Percentiles rank a stretch among this genome's conserved stretches.
Evolutionary conservation across 2,329 filamentous ascomycete genomes (phyloP).

Genomic region (Bipolaris bicolor): DNA sequence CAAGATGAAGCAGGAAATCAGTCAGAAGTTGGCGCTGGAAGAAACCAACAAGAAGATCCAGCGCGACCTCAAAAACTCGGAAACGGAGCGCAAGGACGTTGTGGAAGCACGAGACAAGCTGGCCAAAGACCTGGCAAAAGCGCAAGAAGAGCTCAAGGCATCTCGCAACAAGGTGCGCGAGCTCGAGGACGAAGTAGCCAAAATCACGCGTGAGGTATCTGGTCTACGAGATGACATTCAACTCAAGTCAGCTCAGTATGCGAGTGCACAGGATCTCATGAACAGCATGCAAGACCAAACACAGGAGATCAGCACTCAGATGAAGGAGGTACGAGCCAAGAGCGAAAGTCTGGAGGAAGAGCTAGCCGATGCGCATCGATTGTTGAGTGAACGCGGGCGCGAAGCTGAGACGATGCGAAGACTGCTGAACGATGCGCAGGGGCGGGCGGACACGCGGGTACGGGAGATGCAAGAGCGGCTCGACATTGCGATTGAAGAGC

Average conservation of each 20-base stretch:
- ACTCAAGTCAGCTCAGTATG: constrained; percentile 83
- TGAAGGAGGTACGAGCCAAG: constrained; percentile 84
- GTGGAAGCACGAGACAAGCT: constrained; percentile 75
- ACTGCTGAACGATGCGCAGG: constrained; percentile 84
- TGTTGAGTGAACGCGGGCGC: constrained; percentile 84
- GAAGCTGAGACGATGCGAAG: constrained; percentile 95
- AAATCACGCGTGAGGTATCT: constrained; percentile 70
- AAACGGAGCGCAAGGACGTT: constrained; percentile 80
- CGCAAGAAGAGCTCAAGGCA: constrained; percentile 71
- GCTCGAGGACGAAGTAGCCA: constrained; percentile 75
- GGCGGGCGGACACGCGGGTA: constrained; percentile 78
- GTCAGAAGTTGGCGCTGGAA: constrained; percentile 74
- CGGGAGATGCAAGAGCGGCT: constrained; percentile 88
- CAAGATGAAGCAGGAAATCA: constrained; percentile 76
- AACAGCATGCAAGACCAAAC: constrained; percentile 93
- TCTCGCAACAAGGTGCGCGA: constrained; percentile 67
- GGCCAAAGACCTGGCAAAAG: constrained; percentile 70
- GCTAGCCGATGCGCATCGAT: constrained; percentile 81
- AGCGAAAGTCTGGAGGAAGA: constrained; percentile 92
- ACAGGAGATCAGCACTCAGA: constrained; percentile 84
- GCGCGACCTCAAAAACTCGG: constrained; percentile 77
- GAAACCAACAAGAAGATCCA: constrained; percentile 76
- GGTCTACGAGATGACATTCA: constrained; percentile 78
- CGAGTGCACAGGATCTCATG: constrained; percentile 82
- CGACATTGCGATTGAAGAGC: constrained; percentile 90